Percentiles rank a stretch among this genome's conserved stretches.
These are phyloP conservation scores for Fusarium cyanostomum DNA, from an alignment of 2,329 filamentous ascomycete genomes.

Conservation along the genomic window DNA sequence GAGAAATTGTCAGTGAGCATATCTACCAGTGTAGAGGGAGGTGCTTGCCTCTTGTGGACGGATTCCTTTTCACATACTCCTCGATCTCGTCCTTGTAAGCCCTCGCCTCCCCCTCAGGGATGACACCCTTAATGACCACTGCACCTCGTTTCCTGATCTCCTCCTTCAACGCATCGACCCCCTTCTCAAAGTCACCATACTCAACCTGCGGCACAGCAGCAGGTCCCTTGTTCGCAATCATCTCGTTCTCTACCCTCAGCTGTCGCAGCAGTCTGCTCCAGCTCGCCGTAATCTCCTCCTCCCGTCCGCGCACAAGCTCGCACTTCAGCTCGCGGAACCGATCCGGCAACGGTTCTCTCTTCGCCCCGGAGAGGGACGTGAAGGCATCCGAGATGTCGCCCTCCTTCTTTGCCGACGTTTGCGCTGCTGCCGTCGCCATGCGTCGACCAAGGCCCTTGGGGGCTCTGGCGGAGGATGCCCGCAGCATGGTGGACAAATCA, in stretches of 20 bases:
- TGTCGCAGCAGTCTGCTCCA: slow-evolving; percentile 60
- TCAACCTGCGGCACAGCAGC: slow-evolving; percentile 63
- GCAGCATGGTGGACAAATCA: slow-evolving; percentile 29
- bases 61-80: slow-evolving; percentile 72
- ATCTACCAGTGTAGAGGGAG: not conserved
- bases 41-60: slow-evolving; percentile 61
- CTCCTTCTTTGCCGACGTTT: slow-evolving; percentile 57
- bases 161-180: slow-evolving; percentile 48
- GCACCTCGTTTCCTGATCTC: slow-evolving; percentile 70
- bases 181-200: slow-evolving; percentile 55
- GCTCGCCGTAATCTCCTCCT: slow-evolving; percentile 56
- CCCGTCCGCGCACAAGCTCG: slow-evolving; percentile 60
- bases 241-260: slow-evolving; percentile 58
- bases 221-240: slow-evolving; percentile 56
- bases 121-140: slow-evolving; percentile 71
- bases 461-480: slow-evolving; percentile 27
- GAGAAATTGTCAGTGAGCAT: not conserved
- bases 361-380: slow-evolving; percentile 63
- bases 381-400: slow-evolving; percentile 72
- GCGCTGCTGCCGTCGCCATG: slow-evolving; percentile 27
- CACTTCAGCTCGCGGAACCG: slow-evolving; percentile 66
- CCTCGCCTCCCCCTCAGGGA: slow-evolving; percentile 70
- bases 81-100: slow-evolving; percentile 71
- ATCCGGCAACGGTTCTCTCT: slow-evolving; percentile 59
- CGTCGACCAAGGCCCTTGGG: slow-evolving; percentile 23